Percentiles rank a stretch among this genome's conserved stretches.
These are phyloP conservation scores for Zasmidium cellare DNA, from an alignment of 2,329 filamentous ascomycete species.

Conservation along the genomic window DNA sequence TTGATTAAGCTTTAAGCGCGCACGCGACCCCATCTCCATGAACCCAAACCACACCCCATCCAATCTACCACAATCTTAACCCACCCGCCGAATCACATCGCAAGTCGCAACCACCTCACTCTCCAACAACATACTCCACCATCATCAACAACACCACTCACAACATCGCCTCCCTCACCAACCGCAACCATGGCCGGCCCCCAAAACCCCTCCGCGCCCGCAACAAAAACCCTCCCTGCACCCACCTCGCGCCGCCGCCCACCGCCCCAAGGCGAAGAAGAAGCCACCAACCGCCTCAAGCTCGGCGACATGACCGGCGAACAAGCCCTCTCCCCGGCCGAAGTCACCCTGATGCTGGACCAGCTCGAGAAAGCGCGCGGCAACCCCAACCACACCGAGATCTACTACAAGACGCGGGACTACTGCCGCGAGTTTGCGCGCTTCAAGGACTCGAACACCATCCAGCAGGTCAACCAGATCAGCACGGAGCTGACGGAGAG, in stretches of 20 bases:
- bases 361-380: constrained; percentile 58
- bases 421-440: constrained; percentile 94
- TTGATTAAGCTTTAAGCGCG: not conserved
- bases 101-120: not conserved
- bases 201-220: constrained; percentile 6
- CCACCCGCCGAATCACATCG: not conserved
- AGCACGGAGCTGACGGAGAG: constrained; percentile 57
- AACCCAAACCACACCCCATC: not conserved
- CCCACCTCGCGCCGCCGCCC: constrained; percentile 61
- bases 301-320: constrained; percentile 93
- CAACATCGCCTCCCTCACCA: not conserved
- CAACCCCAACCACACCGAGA: constrained; percentile 57
- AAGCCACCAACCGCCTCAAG: constrained; percentile 76
- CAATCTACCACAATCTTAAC: not conserved
- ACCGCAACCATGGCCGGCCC: constrained; percentile 31
- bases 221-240: constrained; percentile 18
- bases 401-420: constrained; percentile 59
- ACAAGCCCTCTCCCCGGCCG: constrained; percentile 86
- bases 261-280: constrained; percentile 75
- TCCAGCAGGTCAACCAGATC: constrained; percentile 67
- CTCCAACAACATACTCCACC: not conserved
- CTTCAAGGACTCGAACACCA: constrained; percentile 94
- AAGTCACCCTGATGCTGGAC: constrained; percentile 88
- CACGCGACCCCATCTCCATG: not conserved
- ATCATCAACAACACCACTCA: not conserved